Percentiles rank a stretch among this genome's conserved stretches.
Evolutionary conservation across 306 rosid genomes (phyloP).

Genomic region (Inga leiocalycina): DNA sequence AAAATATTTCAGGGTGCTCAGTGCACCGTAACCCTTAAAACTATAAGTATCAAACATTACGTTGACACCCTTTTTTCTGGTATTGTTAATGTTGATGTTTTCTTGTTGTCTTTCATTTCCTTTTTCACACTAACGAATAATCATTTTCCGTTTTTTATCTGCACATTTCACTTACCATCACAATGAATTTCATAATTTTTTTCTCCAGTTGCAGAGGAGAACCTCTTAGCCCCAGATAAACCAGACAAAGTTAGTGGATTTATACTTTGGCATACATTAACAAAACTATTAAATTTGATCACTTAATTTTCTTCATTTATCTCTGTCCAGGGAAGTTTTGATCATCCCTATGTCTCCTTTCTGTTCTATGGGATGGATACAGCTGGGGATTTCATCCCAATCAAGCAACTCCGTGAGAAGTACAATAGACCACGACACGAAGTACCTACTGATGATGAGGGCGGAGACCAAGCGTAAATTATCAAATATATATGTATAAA

Average conservation of each 20-base stretch:
- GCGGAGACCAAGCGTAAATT: conserved; percentile 45
- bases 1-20: too few relatives aligned
- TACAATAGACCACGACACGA: conserved; percentile 79
- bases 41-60: too few relatives aligned
- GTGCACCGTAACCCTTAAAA: too few relatives aligned
- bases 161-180: background rate
- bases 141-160: conserved; percentile 14
- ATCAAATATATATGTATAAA: too few relatives aligned
- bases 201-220: conserved; percentile 83
- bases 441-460: conserved; percentile 69
- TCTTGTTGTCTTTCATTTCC: conserved; percentile 8
- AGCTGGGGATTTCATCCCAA: conserved; percentile 92
- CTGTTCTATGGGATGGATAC: conserved; percentile 89
- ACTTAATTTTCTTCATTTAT: conserved; percentile 22
- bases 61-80: too few relatives aligned
- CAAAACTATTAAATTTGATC: background rate
- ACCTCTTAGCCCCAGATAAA: conserved; percentile 62
- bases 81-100: background rate
- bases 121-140: background rate
- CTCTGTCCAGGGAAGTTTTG: conserved; percentile 67
- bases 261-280: background rate
- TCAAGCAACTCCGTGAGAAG: conserved; percentile 89
- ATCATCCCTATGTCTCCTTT: conserved; percentile 87
- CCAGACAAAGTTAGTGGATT: conserved; percentile 64
- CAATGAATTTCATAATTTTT: background rate